Base-by-base conservation (phyloP, 257 asterid genomes). In the Catharanthus roseus region DNA sequence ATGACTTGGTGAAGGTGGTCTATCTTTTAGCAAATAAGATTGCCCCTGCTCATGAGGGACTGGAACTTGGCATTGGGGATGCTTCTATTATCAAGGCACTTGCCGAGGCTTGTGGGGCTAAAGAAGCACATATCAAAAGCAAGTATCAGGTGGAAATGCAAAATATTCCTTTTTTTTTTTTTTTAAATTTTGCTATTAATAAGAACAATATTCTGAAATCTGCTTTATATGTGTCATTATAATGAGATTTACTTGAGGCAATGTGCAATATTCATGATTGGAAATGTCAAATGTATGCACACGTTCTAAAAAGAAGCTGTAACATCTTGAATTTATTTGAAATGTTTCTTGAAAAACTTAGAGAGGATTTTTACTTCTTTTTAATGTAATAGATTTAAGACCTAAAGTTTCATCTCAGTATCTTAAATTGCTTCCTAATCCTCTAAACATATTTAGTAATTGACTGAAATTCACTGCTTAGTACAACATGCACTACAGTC, bases 61-160 rank as follows among this genome's bases (percentile, higher is more conserved):
- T 91, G 85, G 96, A 95, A 85, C 98, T 95, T 45, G 99, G 99
- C 34, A 80, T 95, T 70, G 98, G 99, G 50, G 98, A 89, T 65
- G 82, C 90, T 75, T 87, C 92, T 9, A 86, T 91, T 71, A 82
- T 88, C 71, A 90, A 90, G 83, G 97, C 96, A 21, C 96, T 95
- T 75, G 95, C 98, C 0, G 95, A 88, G 83, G 96, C 99, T 66
- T 95, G 90, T 76, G 99, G 99, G 34, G 74, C 92, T n/a, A 83
- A 82, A 77, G 96, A 91, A 78, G 84, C 92, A 15, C 90, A 84
- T 49, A 71, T 91, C 44, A 91, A 85, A 90, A 88, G 85, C 81
- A 91, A 86, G 72, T 88, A 89, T 74, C 81, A 85, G 91, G 99
- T 93, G 86, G 51, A 47, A 54, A 6, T 56, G 18, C 23, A 49